Evolutionary conservation across 495 filamentous ascomycete genomes (phyloP).

Genomic region (Hypoxylon subgilvum): DNA sequence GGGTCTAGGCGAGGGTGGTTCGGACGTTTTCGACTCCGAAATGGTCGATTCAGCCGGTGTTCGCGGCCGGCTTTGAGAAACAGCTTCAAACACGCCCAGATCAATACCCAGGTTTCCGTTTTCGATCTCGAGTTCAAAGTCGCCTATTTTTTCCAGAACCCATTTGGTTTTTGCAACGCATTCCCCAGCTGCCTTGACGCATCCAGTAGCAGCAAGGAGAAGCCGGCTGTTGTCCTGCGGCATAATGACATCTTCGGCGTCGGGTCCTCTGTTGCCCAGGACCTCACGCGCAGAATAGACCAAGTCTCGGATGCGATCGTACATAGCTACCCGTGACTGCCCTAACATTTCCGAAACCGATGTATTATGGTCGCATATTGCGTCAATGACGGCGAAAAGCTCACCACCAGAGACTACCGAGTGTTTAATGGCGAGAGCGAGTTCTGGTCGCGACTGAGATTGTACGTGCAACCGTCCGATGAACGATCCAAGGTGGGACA

Average conservation of each 20-base stretch:
- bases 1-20: conserved; percentile 35
- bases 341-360: conserved; percentile 68
- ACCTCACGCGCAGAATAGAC: conserved; percentile 80
- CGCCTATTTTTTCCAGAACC: conserved; percentile 88
- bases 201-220: conserved; percentile 81
- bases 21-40: conserved; percentile 42
- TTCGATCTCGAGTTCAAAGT: conserved; percentile 81
- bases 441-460: conserved; percentile 82
- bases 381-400: conserved; percentile 79
- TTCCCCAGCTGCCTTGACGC: conserved; percentile 87
- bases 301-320: conserved; percentile 75
- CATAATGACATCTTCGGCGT: conserved; percentile 77
- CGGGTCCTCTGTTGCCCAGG: conserved; percentile 64
- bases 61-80: conserved; percentile 41
- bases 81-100: conserved; percentile 47
- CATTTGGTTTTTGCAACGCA: conserved; percentile 84
- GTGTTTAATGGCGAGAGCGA: conserved; percentile 72
- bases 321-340: conserved; percentile 77
- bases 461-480: conserved; percentile 90
- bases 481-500: conserved; percentile 87
- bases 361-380: conserved; percentile 77
- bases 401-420: conserved; percentile 80
- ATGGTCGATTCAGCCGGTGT: conserved; percentile 47
- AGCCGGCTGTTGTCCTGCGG: conserved; percentile 80
- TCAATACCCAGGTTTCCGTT: conserved; percentile 56